Base-by-base conservation (phyloP, 1,139 yeast genomes). In the Yamadazyma triangularis region DNA sequence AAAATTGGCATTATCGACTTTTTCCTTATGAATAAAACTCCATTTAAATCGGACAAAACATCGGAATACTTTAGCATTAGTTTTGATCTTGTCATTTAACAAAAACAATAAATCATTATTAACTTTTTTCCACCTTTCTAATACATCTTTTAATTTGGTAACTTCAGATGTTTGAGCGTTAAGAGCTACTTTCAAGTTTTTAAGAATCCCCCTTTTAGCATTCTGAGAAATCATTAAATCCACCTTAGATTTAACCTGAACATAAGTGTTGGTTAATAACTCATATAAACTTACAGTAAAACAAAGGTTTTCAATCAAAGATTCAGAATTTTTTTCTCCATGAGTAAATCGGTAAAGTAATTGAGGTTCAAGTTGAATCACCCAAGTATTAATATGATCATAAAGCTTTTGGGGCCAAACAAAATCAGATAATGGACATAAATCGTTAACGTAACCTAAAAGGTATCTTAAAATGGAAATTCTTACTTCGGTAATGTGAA, bases 221-320 rank as follows among this genome's bases (percentile, higher is more conserved):
- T 36, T 36, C 13, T 42, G 47, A 8, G 51, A 38, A 5, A 49
- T 31, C 6, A 44, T 27, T 4, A 15, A 25, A 14, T 54, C 38
- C 29, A 58, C 44, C 41, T 62, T 56, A 23, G 46, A 34, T 45
- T 66, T 56, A 30, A 56, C 33, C 21, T 50, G 36, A n/a, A 71
- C 54, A 39, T 57, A 71, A 3, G 46, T 39, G 45, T 85, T 85
- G 0, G 78, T 65, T 18, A 82, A 50, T 0, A 80, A 42, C 44
- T 85, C 95, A 40, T 65, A 69, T 0, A 81, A 48, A 0, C 66
- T 49, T 1, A 60, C 49, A 2, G 56, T 26, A 13, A 40, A 40
- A 18, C 9, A 18, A 9, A 18, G 13, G 16, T 18, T 18, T 9
- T 18, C 26, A 7, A 12, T 9, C n/a, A 15, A 11, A 4, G 24